phyloP scores from a whole-genome alignment of 1,284 basidiomycete species.

The Wolfiporia cocos region DNA sequence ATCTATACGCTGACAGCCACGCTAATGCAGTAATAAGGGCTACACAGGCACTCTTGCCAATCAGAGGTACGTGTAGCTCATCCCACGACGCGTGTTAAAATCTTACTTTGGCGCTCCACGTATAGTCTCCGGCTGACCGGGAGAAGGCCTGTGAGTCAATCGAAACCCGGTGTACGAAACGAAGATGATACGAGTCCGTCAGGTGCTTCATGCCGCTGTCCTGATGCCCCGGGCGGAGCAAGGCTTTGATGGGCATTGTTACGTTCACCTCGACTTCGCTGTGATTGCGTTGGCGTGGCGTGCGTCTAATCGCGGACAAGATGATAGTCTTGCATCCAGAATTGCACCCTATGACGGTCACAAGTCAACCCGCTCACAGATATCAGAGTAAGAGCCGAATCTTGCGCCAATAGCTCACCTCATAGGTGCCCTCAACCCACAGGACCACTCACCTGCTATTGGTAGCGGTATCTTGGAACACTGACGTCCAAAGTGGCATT shows the following conservation, averaged over 20 bases:
- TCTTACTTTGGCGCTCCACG: slow-evolving; percentile 1
- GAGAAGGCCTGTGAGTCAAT: slow-evolving; percentile 10
- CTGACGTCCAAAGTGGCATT: too few species aligned
- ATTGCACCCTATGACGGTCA: too few species aligned
- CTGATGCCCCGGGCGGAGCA: slow-evolving; percentile 13
- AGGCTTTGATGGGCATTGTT: neutral
- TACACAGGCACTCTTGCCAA: too few species aligned
- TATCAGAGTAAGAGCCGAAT: too few species aligned
- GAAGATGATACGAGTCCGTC: slow-evolving; percentile 8
- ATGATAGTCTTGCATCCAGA: too few species aligned
- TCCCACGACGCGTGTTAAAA: slow-evolving; percentile 3
- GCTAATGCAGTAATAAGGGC: neutral
- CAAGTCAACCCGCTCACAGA: too few species aligned
- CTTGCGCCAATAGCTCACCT: too few species aligned
- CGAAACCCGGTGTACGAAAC: slow-evolving; percentile 8
- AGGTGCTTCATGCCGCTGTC: slow-evolving; percentile 8
- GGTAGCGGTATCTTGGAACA: too few species aligned
- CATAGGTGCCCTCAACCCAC: too few species aligned
- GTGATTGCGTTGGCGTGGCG: neutral
- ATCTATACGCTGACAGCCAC: neutral
- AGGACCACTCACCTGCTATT: too few species aligned
- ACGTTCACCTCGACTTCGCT: neutral
- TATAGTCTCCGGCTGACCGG: slow-evolving; percentile 7
- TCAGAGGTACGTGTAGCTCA: too few species aligned
- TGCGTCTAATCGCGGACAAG: too few species aligned